phyloP scores from a whole-genome alignment of 768 basidiomycete species.

The Suillus paluster region DNA sequence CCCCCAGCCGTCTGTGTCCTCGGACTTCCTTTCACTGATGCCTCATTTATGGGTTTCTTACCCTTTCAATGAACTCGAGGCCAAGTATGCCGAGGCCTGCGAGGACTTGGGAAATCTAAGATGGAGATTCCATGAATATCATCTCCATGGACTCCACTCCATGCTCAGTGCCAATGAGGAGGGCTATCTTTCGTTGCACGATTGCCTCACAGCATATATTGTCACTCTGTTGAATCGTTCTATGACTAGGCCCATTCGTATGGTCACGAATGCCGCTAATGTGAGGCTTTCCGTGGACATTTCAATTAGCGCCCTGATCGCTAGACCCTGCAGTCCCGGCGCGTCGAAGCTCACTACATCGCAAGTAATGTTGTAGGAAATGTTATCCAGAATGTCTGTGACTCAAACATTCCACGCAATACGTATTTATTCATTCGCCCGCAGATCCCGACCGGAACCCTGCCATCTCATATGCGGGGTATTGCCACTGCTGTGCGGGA shows the following conservation, averaged over 20 bases:
- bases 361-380: slow-evolving; percentile 23
- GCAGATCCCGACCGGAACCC: slow-evolving; percentile 16
- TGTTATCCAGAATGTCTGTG: slow-evolving; percentile 25
- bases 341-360: slow-evolving; percentile 21
- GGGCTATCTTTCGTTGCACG: slow-evolving; percentile 28
- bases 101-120: slow-evolving; percentile 18
- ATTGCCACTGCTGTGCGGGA: slow-evolving; percentile 24
- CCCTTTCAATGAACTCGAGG: slow-evolving; percentile 22
- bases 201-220: slow-evolving; percentile 35
- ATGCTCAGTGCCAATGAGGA: slow-evolving; percentile 10
- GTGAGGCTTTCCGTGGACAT: slow-evolving; percentile 20
- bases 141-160: slow-evolving; percentile 21
- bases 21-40: slow-evolving; percentile 24
- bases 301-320: background rate
- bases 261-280: slow-evolving; percentile 32
- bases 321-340: slow-evolving; percentile 22
- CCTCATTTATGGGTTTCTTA: slow-evolving; percentile 27
- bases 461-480: slow-evolving; percentile 21
- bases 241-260: slow-evolving; percentile 15
- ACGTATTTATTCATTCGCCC: background rate
- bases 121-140: slow-evolving; percentile 18
- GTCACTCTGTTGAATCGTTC: slow-evolving; percentile 25
- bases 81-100: slow-evolving; percentile 15
- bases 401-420: background rate
- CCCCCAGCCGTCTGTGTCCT: slow-evolving; percentile 17